Evolutionary conservation across 768 basidiomycete genomes (phyloP), one percentile per base, ranked within the genome.

Genomic region (Postia placenta): DNA sequence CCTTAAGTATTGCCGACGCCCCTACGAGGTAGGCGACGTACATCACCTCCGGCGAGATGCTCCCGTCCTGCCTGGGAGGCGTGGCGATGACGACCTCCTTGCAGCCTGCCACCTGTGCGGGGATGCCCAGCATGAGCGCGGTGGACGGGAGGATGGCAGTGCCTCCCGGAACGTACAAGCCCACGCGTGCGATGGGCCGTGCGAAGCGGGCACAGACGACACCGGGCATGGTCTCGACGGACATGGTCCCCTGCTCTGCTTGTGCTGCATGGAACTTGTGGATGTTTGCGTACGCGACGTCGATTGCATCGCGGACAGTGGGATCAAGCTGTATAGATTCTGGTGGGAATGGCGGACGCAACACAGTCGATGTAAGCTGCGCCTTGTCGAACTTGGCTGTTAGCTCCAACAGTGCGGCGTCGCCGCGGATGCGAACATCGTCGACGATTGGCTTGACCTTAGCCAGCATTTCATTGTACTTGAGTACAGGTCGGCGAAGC

Each of bases 191-290:
- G 59, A 99, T 93, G n/a, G 96, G 86, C 39, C 93, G 82, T 1
- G 92, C 87, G 66, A 98, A 96, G 35, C 96, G 83, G 42, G 92
- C 87, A 69, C 96, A 98, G 2, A 91, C 84, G 38, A 99, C 94
- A 9, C 96, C 96, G 5, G 96, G 94, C 91, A 92, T 97, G 11
- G 96, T 98, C 68, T 97, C 92, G 5, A 99, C 92, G 5, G 79
- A 73, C 38, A 99, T 74, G 20, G 80, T 70, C 44, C 76, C 72
- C 42, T 74, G 74, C 53, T 84, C 81, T n/a, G 79, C 70, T 69
- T 98, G 94, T 5, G 92, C 93, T 19, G 77, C 78, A 65, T 96
- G 95, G 76, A 97, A 98, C 60, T 81, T 85, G 67, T 75, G 78
- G 62, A 99, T 88, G 65, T 99, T 99, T 51, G 72, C 73, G 64